Evolutionary conservation across 495 filamentous ascomycete genomes (phyloP).

Genomic region (Trichocladium antarcticum): DNA sequence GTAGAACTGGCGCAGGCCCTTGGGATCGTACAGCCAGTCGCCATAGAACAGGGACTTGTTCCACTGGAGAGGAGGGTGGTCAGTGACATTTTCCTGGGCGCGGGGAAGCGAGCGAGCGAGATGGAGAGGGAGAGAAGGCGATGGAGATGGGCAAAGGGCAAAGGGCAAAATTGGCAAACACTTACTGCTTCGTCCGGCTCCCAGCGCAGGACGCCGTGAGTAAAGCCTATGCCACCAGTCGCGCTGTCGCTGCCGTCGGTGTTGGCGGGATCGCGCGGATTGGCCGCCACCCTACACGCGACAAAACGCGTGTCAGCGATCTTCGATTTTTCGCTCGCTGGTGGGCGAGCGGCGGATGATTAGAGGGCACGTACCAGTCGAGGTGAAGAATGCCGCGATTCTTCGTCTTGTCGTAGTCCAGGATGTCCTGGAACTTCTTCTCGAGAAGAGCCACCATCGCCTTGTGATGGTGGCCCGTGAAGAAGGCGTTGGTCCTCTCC

Average conservation of each 20-base stretch:
- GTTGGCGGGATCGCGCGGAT: constrained; percentile 11
- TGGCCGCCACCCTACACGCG: constrained; percentile 5
- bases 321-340: neutral
- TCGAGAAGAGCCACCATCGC: constrained; percentile 5
- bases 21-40: constrained; percentile 12
- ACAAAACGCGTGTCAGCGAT: neutral
- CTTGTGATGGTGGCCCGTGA: constrained; percentile 5
- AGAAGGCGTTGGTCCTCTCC: constrained; percentile 8
- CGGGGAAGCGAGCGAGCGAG: neutral
- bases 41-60: constrained; percentile 15
- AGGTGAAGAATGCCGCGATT: constrained; percentile 13
- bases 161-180: neutral
- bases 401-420: constrained; percentile 10
- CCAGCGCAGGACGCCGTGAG: neutral
- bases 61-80: constrained; percentile 11
- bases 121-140: neutral
- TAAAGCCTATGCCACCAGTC: neutral
- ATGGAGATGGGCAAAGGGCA: neutral
- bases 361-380: constrained; percentile 12
- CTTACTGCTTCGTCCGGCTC: neutral
- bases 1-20: constrained; percentile 11
- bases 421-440: constrained; percentile 12
- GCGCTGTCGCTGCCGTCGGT: neutral
- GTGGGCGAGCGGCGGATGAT: neutral
- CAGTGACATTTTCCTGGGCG: neutral